Percentiles rank a stretch among this genome's conserved stretches.
These are phyloP conservation scores for Malus sylvestris DNA, from an alignment of 306 rosid genomes.

Conservation along the genomic window DNA sequence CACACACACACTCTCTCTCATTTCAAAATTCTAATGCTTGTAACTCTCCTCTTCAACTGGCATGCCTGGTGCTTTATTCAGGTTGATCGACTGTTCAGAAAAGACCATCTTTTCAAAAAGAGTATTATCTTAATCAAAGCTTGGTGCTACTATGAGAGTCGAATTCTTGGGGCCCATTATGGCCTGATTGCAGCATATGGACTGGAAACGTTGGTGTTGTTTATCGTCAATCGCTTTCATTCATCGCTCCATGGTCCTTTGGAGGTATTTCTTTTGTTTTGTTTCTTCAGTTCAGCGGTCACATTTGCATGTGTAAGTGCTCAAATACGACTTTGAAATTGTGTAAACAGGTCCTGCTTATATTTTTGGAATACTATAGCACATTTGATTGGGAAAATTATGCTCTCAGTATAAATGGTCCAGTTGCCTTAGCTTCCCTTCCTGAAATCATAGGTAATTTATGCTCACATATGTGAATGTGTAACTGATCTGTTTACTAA, in stretches of 20 bases:
- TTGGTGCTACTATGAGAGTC: slow-evolving; percentile 78
- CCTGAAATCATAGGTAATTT: slow-evolving; percentile 45
- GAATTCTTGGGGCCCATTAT: slow-evolving; percentile 59
- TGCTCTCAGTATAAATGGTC: slow-evolving; percentile 47
- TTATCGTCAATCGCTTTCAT: slow-evolving; percentile 49
- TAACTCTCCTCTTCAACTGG: not conserved
- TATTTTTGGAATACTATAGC: slow-evolving; percentile 56
- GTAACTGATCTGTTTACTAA: slow-evolving; percentile 1
- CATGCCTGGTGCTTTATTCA: slow-evolving; percentile 14
- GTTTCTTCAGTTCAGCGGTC: slow-evolving; percentile 9
- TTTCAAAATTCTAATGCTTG: not conserved
- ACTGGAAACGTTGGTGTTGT: slow-evolving; percentile 52
- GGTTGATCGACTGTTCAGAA: slow-evolving; percentile 52
- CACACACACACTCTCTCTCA: not conserved
- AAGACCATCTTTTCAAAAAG: slow-evolving; percentile 57
- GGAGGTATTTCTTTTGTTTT: slow-evolving; percentile 41
- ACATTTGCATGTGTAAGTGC: slow-evolving; percentile 7
- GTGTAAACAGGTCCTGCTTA: slow-evolving; percentile 51
- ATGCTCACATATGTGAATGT: slow-evolving; percentile 1
- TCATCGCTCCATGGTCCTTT: slow-evolving; percentile 54
- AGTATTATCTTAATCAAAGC: slow-evolving; percentile 61
- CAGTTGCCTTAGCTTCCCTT: slow-evolving; percentile 17
- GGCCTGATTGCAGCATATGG: slow-evolving; percentile 69
- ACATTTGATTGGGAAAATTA: slow-evolving; percentile 52
- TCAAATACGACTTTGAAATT: slow-evolving; percentile 15